phyloP scores from a whole-genome alignment of 2,329 filamentous ascomycete species.

The Xylariaceae sp. region DNA sequence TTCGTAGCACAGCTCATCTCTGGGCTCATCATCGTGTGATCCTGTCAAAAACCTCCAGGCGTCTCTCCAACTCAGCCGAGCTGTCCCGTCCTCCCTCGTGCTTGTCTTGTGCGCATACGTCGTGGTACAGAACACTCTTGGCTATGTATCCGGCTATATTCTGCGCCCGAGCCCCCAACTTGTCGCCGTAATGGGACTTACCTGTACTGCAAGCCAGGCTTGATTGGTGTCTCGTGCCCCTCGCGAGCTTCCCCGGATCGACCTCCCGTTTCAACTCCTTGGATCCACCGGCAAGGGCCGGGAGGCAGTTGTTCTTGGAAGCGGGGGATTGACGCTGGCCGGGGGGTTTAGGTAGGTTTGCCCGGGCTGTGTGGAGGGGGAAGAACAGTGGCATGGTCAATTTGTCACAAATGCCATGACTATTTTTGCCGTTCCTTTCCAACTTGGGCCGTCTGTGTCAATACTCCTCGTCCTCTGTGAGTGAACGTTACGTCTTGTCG shows the following conservation, averaged over 20 bases:
- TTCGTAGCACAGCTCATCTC: neutral
- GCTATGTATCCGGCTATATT: neutral
- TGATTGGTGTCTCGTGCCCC: neutral
- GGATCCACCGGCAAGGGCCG: neutral
- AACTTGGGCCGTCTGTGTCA: constrained; percentile 5
- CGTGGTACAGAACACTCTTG: neutral
- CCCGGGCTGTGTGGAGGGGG: neutral
- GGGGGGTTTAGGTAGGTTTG: neutral
- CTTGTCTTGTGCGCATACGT: neutral
- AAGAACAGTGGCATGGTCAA: neutral
- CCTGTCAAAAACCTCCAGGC: neutral
- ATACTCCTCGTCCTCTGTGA: constrained; percentile 6
- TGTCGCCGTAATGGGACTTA: neutral
- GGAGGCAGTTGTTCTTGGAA: constrained; percentile 3
- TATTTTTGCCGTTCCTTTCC: constrained; percentile 10
- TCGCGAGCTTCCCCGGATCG: neutral
- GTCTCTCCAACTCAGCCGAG: too few relatives aligned
- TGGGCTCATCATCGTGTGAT: neutral
- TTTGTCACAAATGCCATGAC: neutral
- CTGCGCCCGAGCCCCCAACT: neutral
- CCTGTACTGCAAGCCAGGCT: neutral
- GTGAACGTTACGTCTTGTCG: constrained; percentile 5
- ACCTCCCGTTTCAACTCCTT: neutral
- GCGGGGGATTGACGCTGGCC: neutral
- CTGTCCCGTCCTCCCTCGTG: too few relatives aligned